Percentiles rank a stretch among this genome's conserved stretches.
Conservation (phyloP, 495 filamentous ascomycete genomes). For the Penicillium herquei region DNA sequence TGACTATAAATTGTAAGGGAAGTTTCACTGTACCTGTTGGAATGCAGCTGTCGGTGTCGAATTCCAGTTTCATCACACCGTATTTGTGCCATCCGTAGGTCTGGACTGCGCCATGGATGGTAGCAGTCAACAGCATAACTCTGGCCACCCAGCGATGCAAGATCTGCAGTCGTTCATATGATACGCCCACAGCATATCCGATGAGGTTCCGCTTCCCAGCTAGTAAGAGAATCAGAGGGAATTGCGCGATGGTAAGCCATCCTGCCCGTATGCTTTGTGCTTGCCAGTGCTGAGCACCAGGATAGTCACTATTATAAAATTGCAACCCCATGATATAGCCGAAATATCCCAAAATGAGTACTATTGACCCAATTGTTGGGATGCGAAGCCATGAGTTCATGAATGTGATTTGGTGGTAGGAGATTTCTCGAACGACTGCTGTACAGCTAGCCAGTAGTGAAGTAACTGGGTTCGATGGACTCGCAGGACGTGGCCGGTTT, state of each 20-base stretch:
- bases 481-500: slow-evolving; percentile 1
- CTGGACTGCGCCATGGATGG: slow-evolving; percentile 7
- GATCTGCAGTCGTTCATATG: slow-evolving; percentile 9
- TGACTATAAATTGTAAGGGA: no score
- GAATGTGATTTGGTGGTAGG: slow-evolving; percentile 11
- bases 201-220: slow-evolving; percentile 11
- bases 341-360: slow-evolving; percentile 8
- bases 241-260: slow-evolving; percentile 10
- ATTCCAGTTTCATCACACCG: slow-evolving; percentile 8
- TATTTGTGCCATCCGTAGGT: slow-evolving; percentile 9
- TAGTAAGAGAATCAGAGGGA: slow-evolving; percentile 10
- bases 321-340: slow-evolving; percentile 10
- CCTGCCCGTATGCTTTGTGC: slow-evolving; percentile 3
- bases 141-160: slow-evolving; percentile 14
- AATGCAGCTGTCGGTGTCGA: slow-evolving; percentile 9
- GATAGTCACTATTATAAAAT: slow-evolving; percentile 7
- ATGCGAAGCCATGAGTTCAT: slow-evolving; percentile 9
- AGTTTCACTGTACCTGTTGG: not conserved
- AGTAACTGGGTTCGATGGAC: slow-evolving; percentile 3
- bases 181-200: slow-evolving; percentile 4
- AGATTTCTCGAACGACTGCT: slow-evolving; percentile 4
- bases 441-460: slow-evolving; percentile 8
- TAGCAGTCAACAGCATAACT: slow-evolving; percentile 9
- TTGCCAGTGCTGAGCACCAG: slow-evolving; percentile 10
- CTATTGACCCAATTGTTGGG: slow-evolving; percentile 8